phyloP scores from a whole-genome alignment of 169 alveolate species.

The Perkinsus olseni region DNA sequence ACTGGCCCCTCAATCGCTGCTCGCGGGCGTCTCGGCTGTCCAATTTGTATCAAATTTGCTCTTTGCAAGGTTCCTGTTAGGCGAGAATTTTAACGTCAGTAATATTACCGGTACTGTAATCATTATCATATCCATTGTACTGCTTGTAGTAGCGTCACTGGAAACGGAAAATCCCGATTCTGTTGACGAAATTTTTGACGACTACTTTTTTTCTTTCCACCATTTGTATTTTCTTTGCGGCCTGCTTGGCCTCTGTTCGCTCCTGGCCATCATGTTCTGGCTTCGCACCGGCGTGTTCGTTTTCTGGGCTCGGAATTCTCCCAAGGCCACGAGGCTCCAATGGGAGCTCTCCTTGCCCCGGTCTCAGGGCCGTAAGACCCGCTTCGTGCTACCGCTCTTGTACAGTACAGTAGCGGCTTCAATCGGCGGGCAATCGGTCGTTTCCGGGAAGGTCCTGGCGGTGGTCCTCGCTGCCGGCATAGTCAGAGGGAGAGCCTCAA shows the following conservation, averaged over 20 bases:
- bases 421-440: background rate
- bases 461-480: background rate
- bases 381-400: background rate
- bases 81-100: background rate
- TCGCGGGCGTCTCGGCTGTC: background rate
- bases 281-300: background rate
- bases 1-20: background rate
- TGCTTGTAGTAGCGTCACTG: background rate
- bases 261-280: background rate
- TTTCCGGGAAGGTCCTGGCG: background rate
- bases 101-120: background rate
- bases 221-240: background rate
- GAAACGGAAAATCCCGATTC: background rate
- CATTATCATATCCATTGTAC: background rate
- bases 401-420: background rate
- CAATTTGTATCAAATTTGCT: background rate
- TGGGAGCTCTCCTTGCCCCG: background rate
- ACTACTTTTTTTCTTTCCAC: background rate
- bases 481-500: background rate
- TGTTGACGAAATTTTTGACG: background rate
- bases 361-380: background rate
- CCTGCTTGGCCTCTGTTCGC: background rate
- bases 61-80: background rate
- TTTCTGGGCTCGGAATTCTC: background rate
- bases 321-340: background rate